Evolutionary conservation across 306 rosid genomes (phyloP).

Genomic region (Glycyrrhiza uralensis): DNA sequence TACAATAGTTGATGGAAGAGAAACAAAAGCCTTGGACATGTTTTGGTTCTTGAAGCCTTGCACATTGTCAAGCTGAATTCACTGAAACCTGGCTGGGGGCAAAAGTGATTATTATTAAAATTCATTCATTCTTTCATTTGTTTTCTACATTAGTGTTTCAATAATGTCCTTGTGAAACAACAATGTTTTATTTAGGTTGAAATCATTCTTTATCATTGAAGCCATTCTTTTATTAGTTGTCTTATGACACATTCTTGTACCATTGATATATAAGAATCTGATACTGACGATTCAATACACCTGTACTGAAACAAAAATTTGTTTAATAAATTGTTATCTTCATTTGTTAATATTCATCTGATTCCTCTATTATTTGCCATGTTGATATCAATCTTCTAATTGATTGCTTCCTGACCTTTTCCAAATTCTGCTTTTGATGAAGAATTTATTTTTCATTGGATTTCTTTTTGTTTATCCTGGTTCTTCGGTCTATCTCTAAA

Average conservation of each 20-base stretch:
- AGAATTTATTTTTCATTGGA: no score
- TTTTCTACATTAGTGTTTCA: conserved; percentile 12
- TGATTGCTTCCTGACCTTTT: no score
- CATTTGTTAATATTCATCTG: no score
- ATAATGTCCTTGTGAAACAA: conserved; percentile 4
- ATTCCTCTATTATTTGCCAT: no score
- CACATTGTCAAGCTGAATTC: conserved; percentile 52
- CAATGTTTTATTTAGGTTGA: conserved; percentile 9
- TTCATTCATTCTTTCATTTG: conserved; percentile 49
- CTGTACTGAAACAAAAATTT: background rate
- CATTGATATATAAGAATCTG: conserved; percentile 29
- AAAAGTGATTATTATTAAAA: background rate
- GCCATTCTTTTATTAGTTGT: conserved; percentile 12
- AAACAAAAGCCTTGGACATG: conserved; percentile 70
- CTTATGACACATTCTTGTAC: conserved; percentile 17
- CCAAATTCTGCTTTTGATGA: no score
- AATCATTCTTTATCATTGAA: conserved; percentile 4
- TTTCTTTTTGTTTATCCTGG: no score
- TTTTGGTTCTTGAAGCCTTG: conserved; percentile 98
- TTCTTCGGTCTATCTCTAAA: no score
- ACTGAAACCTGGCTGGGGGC: conserved; percentile 1
- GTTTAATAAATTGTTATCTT: background rate
- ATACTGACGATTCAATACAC: conserved; percentile 35
- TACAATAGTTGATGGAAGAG: conserved; percentile 54
- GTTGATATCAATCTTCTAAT: no score